Percentiles rank a stretch among this genome's conserved stretches.
Conservation (phyloP, 2,329 filamentous ascomycete species). For the Hypoxylon sp. region DNA sequence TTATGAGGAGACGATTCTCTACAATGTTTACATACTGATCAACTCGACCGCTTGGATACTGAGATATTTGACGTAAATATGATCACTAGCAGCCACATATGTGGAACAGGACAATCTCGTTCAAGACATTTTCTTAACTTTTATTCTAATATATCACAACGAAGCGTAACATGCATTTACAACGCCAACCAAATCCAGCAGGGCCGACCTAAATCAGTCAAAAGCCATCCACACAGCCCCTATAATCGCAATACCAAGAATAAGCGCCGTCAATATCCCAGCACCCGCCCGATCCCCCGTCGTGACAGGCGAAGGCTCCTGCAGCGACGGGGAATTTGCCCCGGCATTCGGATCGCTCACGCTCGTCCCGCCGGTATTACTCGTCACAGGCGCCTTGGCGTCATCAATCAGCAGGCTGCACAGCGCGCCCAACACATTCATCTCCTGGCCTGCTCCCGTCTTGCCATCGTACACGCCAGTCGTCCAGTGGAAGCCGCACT, state of each 20-base stretch:
- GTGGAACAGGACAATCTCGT: not conserved
- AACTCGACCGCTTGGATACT: not conserved
- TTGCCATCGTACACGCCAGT: slow-evolving; percentile 61
- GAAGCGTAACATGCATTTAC: not conserved
- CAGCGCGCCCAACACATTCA: slow-evolving; percentile 64
- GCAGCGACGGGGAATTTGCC: slow-evolving; percentile 5
- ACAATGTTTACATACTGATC: not conserved
- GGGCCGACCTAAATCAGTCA: slow-evolving; percentile 26
- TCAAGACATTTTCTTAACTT: not conserved
- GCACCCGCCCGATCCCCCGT: slow-evolving; percentile 51
- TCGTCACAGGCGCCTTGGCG: slow-evolving; percentile 54
- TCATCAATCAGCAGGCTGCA: slow-evolving; percentile 58
- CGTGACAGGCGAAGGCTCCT: slow-evolving; percentile 37
- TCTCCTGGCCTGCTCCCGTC: slow-evolving; percentile 65
- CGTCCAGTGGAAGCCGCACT: slow-evolving; percentile 67
- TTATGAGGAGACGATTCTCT: not conserved
- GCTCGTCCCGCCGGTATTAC: slow-evolving; percentile 60
- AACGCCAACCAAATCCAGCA: not conserved
- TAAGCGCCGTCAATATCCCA: slow-evolving; percentile 47
- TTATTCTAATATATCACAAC: slow-evolving; percentile 2
- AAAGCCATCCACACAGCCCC: slow-evolving; percentile 46
- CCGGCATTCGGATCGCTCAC: slow-evolving; percentile 50
- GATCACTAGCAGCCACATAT: not conserved
- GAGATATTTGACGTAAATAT: not conserved
- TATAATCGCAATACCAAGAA: slow-evolving; percentile 39